Conservation (phyloP, 208 protist genomes). For the Balamuthia mandrillaris region DNA sequence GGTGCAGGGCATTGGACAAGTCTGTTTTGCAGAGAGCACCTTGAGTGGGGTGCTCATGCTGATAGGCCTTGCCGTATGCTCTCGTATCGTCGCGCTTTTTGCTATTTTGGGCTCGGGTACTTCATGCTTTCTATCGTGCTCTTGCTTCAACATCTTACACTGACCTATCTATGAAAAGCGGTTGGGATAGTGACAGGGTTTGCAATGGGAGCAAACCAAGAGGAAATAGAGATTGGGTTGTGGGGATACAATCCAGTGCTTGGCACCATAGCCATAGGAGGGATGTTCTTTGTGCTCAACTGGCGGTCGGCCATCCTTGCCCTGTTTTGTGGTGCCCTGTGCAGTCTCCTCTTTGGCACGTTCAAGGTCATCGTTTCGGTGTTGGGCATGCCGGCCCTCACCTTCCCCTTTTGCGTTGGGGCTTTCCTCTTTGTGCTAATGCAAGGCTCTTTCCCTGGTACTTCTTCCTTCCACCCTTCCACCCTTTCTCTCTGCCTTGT, state of each 20-base stretch:
- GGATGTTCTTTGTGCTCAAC: background rate
- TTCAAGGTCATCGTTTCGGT: background rate
- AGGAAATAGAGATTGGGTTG: background rate
- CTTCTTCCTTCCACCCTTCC: background rate
- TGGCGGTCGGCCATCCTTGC: background rate
- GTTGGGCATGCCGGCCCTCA: background rate
- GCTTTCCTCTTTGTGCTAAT: background rate
- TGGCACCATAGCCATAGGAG: background rate
- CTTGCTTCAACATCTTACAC: background rate
- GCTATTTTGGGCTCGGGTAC: background rate
- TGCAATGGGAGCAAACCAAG: background rate
- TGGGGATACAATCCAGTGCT: conserved; percentile 11
- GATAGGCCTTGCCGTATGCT: background rate
- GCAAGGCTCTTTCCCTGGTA: background rate
- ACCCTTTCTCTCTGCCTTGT: background rate
- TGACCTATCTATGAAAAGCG: background rate
- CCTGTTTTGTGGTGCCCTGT: background rate
- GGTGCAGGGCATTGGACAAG: background rate
- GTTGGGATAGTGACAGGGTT: background rate
- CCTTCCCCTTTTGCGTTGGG: background rate
- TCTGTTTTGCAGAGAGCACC: background rate
- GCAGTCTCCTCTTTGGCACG: background rate
- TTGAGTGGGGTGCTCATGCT: background rate
- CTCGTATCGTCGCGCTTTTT: background rate
- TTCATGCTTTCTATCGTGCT: too few species aligned